Evolutionary conservation across 1,284 basidiomycete species (phyloP), one percentile per base, ranked within the genome.

Genomic region (Boletus smithii): DNA sequence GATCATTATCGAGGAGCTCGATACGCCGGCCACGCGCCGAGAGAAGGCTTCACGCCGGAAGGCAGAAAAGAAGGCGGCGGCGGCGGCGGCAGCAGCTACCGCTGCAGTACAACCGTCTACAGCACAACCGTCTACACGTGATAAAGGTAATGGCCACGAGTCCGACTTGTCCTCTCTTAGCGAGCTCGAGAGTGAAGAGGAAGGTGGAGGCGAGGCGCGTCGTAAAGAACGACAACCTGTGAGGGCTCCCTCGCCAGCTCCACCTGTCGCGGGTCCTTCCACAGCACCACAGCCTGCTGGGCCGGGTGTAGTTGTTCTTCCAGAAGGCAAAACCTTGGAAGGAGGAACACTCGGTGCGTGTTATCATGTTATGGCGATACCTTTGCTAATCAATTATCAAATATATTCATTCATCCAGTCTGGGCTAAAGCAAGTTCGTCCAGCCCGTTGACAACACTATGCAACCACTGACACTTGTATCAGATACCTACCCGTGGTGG

Each of bases 401-500:
- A n/a, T n/a, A n/a, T n/a, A n/a, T n/a, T 9, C 20, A 3, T 29
- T 4, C 16, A 9, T 42, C 22, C 16, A 81, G 83, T 85, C 3
- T 85, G 83, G 83, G 83, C 80, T 2, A 84, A 83, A 70, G 70
- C 74, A 48, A 69, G 82, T 66, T 32, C 20, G 62, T 54, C 26
- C 5, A 10, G 27, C 20, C 16, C 8, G 2, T 30, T 34, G 17
- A 26, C 2, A 5, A n/a, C n/a, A 4, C 9, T 11, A 13, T 5
- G 10, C 23, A 9, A 24, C 5, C 11, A 17, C 48, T 60, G 43
- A 66, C n/a, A 7, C 18, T 30, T 33, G 6, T 13, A 37, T 29
- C 48, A 83, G 81, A 69, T 36, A 75, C 77, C 2, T 83, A 71
- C 49, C 83, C 82, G 11, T 85, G 79, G 79, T 85, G 80, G 79